These are phyloP conservation scores for Phytophthora europaea DNA, from an alignment of 352 stramenopile species.

Conservation along the genomic window DNA sequence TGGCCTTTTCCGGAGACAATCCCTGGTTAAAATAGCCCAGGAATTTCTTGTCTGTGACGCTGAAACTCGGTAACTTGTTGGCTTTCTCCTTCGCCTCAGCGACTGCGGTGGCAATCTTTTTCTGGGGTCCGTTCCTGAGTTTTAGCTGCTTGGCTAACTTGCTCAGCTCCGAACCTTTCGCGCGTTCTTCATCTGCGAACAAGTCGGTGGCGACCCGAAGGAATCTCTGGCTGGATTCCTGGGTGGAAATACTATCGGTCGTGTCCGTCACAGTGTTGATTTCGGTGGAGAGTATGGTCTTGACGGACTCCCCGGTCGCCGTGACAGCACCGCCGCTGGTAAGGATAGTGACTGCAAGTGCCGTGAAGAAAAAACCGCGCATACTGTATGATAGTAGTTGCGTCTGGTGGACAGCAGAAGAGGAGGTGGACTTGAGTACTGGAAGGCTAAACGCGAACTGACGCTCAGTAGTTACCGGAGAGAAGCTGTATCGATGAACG, in stretches of 20 bases:
- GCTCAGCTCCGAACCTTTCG: neutral
- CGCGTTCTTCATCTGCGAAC: slow-evolving; percentile 1
- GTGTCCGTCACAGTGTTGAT: no score
- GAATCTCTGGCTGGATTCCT: neutral
- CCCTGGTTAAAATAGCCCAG: neutral
- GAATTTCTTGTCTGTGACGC: neutral
- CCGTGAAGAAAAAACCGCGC: neutral
- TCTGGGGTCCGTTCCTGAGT: neutral
- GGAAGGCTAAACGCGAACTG: slow-evolving; percentile 2
- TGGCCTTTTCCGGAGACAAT: neutral
- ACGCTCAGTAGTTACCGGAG: neutral
- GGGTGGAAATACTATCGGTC: neutral
- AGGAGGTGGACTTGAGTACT: neutral
- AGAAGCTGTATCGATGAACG: neutral
- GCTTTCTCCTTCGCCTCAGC: neutral
- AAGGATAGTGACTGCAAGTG: slow-evolving; percentile 2
- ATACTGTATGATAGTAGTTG: slow-evolving; percentile 2
- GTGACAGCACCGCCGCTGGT: neutral
- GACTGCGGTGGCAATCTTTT: neutral
- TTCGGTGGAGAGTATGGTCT: neutral
- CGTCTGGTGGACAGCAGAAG: neutral
- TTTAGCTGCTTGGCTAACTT: slow-evolving; percentile 6
- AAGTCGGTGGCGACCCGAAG: neutral
- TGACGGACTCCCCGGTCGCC: neutral
- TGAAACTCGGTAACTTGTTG: neutral